Evolutionary conservation across 2,329 filamentous ascomycete species (phyloP), one percentile per base, ranked within the genome.

Genomic region (Aschersonia sp.): DNA sequence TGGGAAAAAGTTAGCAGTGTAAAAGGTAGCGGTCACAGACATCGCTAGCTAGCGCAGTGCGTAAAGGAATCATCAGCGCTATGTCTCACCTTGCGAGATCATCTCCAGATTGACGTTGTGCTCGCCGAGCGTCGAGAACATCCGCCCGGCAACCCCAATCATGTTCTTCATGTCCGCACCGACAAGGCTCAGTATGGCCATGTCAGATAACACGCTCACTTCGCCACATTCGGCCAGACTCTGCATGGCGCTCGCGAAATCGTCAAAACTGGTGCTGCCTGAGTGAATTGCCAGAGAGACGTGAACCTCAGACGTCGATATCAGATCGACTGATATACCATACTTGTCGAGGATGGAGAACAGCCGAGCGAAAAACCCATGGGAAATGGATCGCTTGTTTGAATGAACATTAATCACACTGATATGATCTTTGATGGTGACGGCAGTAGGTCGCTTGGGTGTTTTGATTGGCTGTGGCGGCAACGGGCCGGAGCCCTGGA

Each of bases 91-190:
- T 70, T 98, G 92, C 30, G 87, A 95, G 56, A 98, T 98, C 92
- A 98, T 98, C 69, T 98, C 92, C 56, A 98, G 87, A 63, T 98
- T 98, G 60, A 98, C 82, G 57, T 86, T 85, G 63, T 95, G 85
- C 61, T 96, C 86, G 42, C 92, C 92, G 14, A 98, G 72, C 1
- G 89, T 94, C 44, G 85, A 87, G 66, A 98, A 97, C 85, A 98
- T 97, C 56, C 78, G 81, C 31, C 92, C 92, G 6, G 86, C 86
- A 53, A 98, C 87, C 52, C 92, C 92, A 49, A 86, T 74, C 88
- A 97, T 96, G 65, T 95, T 92, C 72, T 95, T 94, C 82, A 98
- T 87, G 66, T 97, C 87, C 51, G 87, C 86, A 45, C 92, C 92
- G 1, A 98, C 90, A 46, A 98, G 70, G 58, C 87, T 95, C 51